Evolutionary conservation across 1,284 basidiomycete species (phyloP), one percentile per base, ranked within the genome.

Genomic region (Takashimella tepidaria): DNA sequence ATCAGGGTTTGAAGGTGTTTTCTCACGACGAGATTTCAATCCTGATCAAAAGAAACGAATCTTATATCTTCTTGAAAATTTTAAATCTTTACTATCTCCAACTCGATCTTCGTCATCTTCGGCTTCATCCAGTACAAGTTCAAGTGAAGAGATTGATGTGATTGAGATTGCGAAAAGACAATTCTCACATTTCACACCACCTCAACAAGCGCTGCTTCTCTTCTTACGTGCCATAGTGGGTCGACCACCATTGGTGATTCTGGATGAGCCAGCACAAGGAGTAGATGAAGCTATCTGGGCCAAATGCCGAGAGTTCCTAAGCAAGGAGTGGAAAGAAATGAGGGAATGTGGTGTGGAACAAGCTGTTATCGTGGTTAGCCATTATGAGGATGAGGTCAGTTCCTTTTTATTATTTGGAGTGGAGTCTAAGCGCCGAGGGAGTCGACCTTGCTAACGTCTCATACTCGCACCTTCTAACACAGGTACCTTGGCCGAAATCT

Each of bases 231-330:
- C 92, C 16, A 77, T 95, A 25, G 89, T 92, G 0, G 45, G 78
- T 72, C 41, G 82, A 10, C 75, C 88, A 1, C 80, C 80, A 43
- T 66, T 97, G 37, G 78, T 96, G 10, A 78, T 96, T 11, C 76
- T 96, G 37, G 92, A 97, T 66, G 92, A 97, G 70, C 88, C 86
- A 11, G 91, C 89, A 81, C 84, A 87, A 25, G 92, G 91, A 25
- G 92, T 96, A 88, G 87, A 89, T 64, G 84, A 84, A 52, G 75
- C 72, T 8, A 88, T 89, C 82, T 82, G 92, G 46, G 74, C 72
- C 12, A 81, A 80, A 43, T 86, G 84, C 44, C 78, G 82, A 56
- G 63, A 61, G 42, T 87, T 89, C 64, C 69, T 97, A 27, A 72
- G 77, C 31, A 75, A 79, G 10, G 78, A 80, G n/a, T 83, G 81